Evolutionary conservation across 2,329 filamentous ascomycete genomes (phyloP).

Genomic region (Escovopsis sp.): DNA sequence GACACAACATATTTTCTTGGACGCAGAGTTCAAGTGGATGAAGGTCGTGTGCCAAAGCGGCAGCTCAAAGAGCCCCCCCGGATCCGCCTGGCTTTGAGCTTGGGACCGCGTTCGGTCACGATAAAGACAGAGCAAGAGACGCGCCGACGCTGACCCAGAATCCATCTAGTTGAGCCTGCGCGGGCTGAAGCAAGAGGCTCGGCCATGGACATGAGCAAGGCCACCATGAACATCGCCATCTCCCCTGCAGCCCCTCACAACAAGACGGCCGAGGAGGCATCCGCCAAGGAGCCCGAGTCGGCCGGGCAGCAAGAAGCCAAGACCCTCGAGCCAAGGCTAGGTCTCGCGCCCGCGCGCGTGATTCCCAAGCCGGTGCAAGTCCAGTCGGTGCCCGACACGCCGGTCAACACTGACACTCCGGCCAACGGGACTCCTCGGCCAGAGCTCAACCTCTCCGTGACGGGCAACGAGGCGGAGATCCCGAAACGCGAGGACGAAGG

Average conservation of each 20-base stretch:
- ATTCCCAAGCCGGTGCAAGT: slow-evolving; percentile 21
- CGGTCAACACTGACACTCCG: slow-evolving; percentile 18
- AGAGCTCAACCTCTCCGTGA: slow-evolving; percentile 18
- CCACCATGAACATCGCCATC: slow-evolving; percentile 1
- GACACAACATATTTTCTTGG: no score
- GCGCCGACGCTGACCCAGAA: no score
- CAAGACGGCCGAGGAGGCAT: neutral
- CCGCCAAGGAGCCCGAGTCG: neutral
- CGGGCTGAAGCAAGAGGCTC: slow-evolving; percentile 15
- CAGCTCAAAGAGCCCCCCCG: no score
- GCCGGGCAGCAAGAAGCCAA: slow-evolving; percentile 2
- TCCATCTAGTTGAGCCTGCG: slow-evolving; percentile 4
- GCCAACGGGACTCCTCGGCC: slow-evolving; percentile 20
- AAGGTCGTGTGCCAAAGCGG: no score
- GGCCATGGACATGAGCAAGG: slow-evolving; percentile 11
- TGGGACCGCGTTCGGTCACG: no score
- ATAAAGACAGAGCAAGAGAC: no score
- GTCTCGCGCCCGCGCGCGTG: slow-evolving; percentile 3
- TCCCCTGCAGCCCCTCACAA: slow-evolving; percentile 6
- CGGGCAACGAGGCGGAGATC: slow-evolving; percentile 11
- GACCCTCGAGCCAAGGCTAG: slow-evolving; percentile 1
- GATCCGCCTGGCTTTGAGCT: no score
- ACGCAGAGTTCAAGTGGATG: no score
- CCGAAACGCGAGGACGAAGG: slow-evolving; percentile 13
- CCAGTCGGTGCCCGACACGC: slow-evolving; percentile 20